phyloP scores from a whole-genome alignment of 2,329 filamentous ascomycete genomes.

The Davidsoniella australis region DNA sequence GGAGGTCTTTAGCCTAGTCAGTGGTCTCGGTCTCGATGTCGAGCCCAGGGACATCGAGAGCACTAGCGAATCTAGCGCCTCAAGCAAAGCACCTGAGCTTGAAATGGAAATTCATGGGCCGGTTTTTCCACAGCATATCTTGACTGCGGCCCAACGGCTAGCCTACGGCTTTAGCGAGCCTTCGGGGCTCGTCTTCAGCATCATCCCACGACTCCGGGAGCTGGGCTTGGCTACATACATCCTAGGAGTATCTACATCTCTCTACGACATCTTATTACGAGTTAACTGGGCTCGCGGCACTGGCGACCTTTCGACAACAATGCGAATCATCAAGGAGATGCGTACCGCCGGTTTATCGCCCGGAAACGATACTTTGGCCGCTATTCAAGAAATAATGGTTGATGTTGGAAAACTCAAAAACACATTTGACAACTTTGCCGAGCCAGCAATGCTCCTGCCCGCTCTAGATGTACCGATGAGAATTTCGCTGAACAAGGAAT shows the following conservation, averaged over 20 bases:
- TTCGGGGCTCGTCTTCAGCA: constrained; percentile 40
- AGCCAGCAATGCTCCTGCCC: background rate
- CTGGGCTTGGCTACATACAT: constrained; percentile 55
- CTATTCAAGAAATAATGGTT: constrained; percentile 2
- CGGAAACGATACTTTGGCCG: constrained; percentile 1
- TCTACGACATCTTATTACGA: constrained; percentile 51
- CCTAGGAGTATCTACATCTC: constrained; percentile 49
- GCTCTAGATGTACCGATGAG: constrained; percentile 1
- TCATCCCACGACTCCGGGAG: constrained; percentile 50
- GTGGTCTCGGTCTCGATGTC: constrained; percentile 32
- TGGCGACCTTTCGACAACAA: constrained; percentile 39
- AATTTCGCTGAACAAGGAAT: constrained; percentile 1
- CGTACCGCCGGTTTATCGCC: constrained; percentile 35
- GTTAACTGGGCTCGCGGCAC: constrained; percentile 41
- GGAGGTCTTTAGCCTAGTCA: constrained; percentile 47
- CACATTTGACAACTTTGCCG: constrained; percentile 1
- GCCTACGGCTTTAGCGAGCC: constrained; percentile 37
- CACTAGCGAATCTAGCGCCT: constrained; percentile 4
- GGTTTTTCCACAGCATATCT: constrained; percentile 45
- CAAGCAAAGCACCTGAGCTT: constrained; percentile 6
- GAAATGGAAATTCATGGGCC: constrained; percentile 40
- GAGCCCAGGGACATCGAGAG: too few species aligned
- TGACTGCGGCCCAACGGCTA: constrained; percentile 38
- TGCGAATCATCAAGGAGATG: constrained; percentile 46
- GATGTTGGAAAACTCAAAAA: constrained; percentile 1